Evolutionary conservation across 805 yeast genomes (phyloP), one percentile per base, ranked within the genome.

Genomic region (Millerozyma acaciae): DNA sequence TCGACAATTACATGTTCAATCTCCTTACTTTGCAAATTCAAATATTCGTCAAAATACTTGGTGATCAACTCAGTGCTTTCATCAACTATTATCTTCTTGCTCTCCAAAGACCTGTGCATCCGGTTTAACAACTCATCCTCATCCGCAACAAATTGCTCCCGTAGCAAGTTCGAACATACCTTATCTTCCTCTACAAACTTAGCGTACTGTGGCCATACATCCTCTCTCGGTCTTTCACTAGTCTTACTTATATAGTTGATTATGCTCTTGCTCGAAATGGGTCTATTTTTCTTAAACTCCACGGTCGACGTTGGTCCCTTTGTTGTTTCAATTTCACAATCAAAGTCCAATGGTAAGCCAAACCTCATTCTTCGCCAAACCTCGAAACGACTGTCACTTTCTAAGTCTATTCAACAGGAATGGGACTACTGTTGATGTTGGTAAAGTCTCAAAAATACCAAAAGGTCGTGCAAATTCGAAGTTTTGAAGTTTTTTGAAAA

Each of bases 301-400:
- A 15, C 16, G 10, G 13, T 25, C 4, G 28, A 18, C 10, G 10
- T 18, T 8, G 15, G 4, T 6, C 5, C 16, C 16, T 25, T 10
- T 8, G 29, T n/a, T 16, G 21, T 20, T 9, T 38, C 43, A 15
- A 36, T 32, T 21, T 42, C 42, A 13, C 47, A 15, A 6, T 50
- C 53, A 29, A 47, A 53, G 26, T 43, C 48, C 8, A 36, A 37
- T 14, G 63, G 63, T 19, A 57, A 36, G 8, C 59, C 61, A 38
- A 57, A 55, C 16, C 50, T 42, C 63, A 57, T 55, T n/a, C n/a
- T n/a, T n/a, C n/a, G n/a, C n/a, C n/a, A n/a, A n/a, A n/a, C n/a
- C n/a, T n/a, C n/a, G n/a, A n/a, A n/a, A n/a, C n/a, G n/a, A n/a
- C n/a, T n/a, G n/a, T n/a, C n/a, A n/a, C n/a, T n/a, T n/a, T n/a